phyloP scores from a whole-genome alignment of 495 filamentous ascomycete species.

The Aspergillus funiculosus region DNA sequence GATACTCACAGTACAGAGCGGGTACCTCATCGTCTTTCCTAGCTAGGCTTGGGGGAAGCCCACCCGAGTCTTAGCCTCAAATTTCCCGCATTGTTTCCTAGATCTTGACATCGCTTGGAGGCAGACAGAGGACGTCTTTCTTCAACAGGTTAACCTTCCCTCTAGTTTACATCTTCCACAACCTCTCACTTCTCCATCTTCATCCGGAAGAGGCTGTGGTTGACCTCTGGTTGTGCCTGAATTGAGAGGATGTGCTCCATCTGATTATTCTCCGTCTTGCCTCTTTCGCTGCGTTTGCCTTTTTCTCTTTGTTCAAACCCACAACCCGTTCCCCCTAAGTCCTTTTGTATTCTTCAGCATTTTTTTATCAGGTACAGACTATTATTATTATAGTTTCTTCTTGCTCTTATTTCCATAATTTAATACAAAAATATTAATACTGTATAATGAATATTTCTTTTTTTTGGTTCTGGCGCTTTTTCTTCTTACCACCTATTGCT shows the following conservation, averaged over 20 bases:
- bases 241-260: slow-evolving; percentile 1
- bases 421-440: too few species aligned
- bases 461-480: background rate
- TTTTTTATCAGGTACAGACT: background rate
- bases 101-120: slow-evolving; percentile 12
- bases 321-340: slow-evolving; percentile 1
- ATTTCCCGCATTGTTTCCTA: slow-evolving; percentile 18
- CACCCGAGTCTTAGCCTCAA: slow-evolving; percentile 7
- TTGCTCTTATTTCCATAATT: too few species aligned
- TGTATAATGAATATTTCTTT: too few species aligned
- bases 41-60: slow-evolving; percentile 3
- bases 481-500: slow-evolving; percentile 9
- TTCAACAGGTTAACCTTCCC: too few species aligned
- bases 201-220: too few species aligned
- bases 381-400: too few species aligned
- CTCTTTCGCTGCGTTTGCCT: slow-evolving; percentile 7
- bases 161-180: too few species aligned
- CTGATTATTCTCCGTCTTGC: background rate
- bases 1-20: too few species aligned
- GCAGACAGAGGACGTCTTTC: too few species aligned
- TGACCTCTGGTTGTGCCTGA: too few species aligned
- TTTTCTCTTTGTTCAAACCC: slow-evolving; percentile 11
- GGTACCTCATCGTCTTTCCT: slow-evolving; percentile 1
- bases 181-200: too few species aligned
- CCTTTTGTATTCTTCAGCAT: background rate